Conservation (phyloP, 495 filamentous ascomycete genomes). For the Penicillium tannophilum region DNA sequence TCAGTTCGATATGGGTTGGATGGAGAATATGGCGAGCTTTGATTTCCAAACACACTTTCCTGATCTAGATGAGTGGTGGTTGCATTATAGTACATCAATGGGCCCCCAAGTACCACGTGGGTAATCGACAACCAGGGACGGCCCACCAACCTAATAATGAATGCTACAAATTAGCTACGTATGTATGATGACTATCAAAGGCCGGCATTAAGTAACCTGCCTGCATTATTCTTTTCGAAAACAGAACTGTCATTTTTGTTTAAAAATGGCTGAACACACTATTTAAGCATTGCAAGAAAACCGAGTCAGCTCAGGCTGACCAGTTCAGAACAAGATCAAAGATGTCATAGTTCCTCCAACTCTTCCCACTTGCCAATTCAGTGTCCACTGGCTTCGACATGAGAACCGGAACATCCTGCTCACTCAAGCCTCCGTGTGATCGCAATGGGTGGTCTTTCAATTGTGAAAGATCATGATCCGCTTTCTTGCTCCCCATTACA, state of each 20-base stretch:
- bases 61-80: slow-evolving; percentile 30
- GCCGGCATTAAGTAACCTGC: no score
- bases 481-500: slow-evolving; percentile 31
- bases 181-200: no score
- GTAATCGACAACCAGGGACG: not conserved
- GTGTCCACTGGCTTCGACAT: slow-evolving; percentile 22
- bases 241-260: not conserved
- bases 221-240: not conserved
- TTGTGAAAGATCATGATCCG: slow-evolving; percentile 33
- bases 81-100: slow-evolving; percentile 24
- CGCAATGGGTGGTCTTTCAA: slow-evolving; percentile 32
- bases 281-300: not conserved
- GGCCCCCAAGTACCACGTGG: slow-evolving; percentile 5
- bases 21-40: slow-evolving; percentile 36
- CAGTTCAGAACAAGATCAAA: slow-evolving; percentile 39
- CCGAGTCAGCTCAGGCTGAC: not conserved
- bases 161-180: no score
- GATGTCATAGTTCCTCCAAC: slow-evolving; percentile 38
- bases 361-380: slow-evolving; percentile 1
- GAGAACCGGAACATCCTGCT: slow-evolving; percentile 34
- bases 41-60: slow-evolving; percentile 34
- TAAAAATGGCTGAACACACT: not conserved
- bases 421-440: slow-evolving; percentile 39
- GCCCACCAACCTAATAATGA: not conserved
- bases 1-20: slow-evolving; percentile 27